Conservation (phyloP, 1,284 basidiomycete genomes). For the Calocybe gambosa region DNA sequence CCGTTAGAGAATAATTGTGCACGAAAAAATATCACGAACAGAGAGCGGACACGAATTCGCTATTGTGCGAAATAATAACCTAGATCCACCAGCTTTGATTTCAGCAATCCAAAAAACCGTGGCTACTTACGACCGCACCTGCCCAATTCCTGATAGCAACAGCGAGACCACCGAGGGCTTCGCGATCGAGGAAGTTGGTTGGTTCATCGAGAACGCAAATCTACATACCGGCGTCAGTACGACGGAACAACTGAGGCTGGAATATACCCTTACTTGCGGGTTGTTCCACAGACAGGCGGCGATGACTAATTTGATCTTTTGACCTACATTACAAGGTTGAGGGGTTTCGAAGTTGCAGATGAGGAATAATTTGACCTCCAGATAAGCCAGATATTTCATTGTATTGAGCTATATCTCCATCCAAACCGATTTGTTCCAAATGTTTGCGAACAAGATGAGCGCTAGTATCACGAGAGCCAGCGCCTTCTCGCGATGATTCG, state of each 20-base stretch:
- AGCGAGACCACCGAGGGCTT: constrained; percentile 88
- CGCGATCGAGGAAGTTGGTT: constrained; percentile 94
- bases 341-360: constrained; percentile 12
- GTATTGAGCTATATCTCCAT: constrained; percentile 96
- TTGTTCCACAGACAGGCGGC: constrained; percentile 95
- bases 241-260: not conserved
- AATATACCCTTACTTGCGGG: constrained; percentile 56
- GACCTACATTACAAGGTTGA: constrained; percentile 35
- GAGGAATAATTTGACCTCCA: constrained; percentile 47
- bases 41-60: constrained; percentile 84
- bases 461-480: constrained; percentile 81
- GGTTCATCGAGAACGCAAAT: constrained; percentile 88
- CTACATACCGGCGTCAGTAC: constrained; percentile 22
- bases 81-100: constrained; percentile 24
- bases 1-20: constrained; percentile 12
- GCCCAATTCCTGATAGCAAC: constrained; percentile 96
- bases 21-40: constrained; percentile 46
- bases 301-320: constrained; percentile 97
- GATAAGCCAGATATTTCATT: constrained; percentile 91
- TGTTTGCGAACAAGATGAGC: constrained; percentile 81
- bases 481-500: constrained; percentile 91
- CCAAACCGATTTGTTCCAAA: constrained; percentile 91
- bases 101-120: constrained; percentile 8
- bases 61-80: constrained; percentile 96
- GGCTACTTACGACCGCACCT: constrained; percentile 77